Conservation (phyloP, 139 green algal species). For the Medakamo hakoo region DNA sequence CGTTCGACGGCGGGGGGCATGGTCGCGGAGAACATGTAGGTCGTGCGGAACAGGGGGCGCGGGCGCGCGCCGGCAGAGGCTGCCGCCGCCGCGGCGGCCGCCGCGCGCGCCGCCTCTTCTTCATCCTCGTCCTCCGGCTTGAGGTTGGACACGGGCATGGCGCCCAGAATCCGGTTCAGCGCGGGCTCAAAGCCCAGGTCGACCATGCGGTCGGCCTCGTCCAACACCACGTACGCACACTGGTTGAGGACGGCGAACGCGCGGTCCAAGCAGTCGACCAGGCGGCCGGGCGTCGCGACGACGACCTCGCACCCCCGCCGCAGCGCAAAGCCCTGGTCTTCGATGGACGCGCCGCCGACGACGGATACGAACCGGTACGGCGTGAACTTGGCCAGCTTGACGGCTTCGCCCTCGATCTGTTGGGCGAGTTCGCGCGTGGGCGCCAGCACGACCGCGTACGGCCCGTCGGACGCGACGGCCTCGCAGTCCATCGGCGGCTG, state of each 20-base stretch:
- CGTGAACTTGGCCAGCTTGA: slow-evolving; percentile 58
- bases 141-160: slow-evolving; percentile 78
- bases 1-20: slow-evolving; percentile 88
- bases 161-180: slow-evolving; percentile 75
- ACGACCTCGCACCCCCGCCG: slow-evolving; percentile 87
- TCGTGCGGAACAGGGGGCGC: slow-evolving; percentile 94
- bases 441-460: slow-evolving; percentile 89
- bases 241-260: slow-evolving; percentile 75
- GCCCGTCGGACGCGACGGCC: slow-evolving; percentile 60
- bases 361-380: slow-evolving; percentile 64
- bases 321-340: slow-evolving; percentile 78
- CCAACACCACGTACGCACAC: slow-evolving; percentile 99
- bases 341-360: slow-evolving; percentile 89
- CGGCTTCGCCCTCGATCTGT: slow-evolving; percentile 79
- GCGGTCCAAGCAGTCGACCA: slow-evolving; percentile 89
- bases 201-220: slow-evolving; percentile 98
- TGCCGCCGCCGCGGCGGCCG: too few relatives aligned
- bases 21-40: slow-evolving; percentile 97
- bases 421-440: slow-evolving; percentile 87
- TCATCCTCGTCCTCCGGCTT: slow-evolving; percentile 79
- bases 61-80: too few relatives aligned
- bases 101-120: slow-evolving; percentile 17
- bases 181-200: slow-evolving; percentile 98
- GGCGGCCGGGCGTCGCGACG: slow-evolving; percentile 89
- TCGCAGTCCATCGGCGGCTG: slow-evolving; percentile 75